Evolutionary conservation across 768 basidiomycete genomes (phyloP), one percentile per base, ranked within the genome.

Genomic region (Phanerodontia chrysosporium): DNA sequence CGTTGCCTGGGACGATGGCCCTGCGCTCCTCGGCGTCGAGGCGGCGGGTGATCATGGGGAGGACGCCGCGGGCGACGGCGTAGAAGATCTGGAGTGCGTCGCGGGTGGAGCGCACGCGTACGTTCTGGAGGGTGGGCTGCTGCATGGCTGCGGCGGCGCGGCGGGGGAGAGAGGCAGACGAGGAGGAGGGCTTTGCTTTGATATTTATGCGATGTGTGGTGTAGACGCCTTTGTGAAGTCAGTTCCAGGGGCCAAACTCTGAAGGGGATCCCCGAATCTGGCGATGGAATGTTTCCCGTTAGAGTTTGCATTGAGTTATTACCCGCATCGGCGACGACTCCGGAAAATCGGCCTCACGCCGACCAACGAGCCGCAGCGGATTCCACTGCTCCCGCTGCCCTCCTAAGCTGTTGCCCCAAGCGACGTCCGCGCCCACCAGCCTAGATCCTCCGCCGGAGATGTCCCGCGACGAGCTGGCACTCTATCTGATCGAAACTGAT

Each of bases 41-140:
- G 8, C 90, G 85, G 57, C 90, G 83, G 22, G 87, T 89, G 67
- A 91, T 90, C 68, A 92, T 80, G 49, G 89, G 88, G 45, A 92
- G 77, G 57, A 77, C 69, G 65, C 84, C 80, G 60, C 78, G 78
- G 10, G 88, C 86, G 52, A 92, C 90, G 51, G 83, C 91, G 68
- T 87, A 78, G 73, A 92, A 92, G 66, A 92, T 86, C 62, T 87
- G 85, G 52, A 87, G 78, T n/a, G 90, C 90, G 70, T 92, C 90
- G 63, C 84, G 78, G 14, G 87, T 89, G 3, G 86, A 88, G 64
- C 89, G 83, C 64, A 92, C 85, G 70, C 89, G 86, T 45, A 90
- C 84, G 69, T 85, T 86, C 55, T 81, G 80, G 53, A 90, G 79
- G 55, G 90, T 90, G 45, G 90, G 90, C 45, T 78, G 80, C 71